Percentiles rank a stretch among this genome's conserved stretches.
Conservation (phyloP, 2,329 filamentous ascomycete genomes). For the Nemania abortiva region DNA sequence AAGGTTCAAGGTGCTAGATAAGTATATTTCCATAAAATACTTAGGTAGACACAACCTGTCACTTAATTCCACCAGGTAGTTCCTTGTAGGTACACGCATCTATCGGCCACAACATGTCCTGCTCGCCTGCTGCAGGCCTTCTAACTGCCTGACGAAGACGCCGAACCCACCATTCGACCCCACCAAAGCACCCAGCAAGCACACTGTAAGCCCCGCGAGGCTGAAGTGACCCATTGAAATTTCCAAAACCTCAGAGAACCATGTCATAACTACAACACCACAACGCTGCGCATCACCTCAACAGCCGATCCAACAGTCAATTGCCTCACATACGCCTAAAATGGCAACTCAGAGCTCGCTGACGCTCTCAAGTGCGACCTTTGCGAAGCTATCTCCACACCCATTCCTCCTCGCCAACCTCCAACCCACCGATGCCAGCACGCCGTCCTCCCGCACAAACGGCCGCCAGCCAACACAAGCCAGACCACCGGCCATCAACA, state of each 20-base stretch:
- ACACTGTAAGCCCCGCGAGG: constrained; percentile 34
- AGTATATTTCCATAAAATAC: too few species aligned
- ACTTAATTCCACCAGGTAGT: too few species aligned
- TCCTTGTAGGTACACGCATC: too few species aligned
- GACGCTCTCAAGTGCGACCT: constrained; percentile 72
- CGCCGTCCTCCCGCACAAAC: constrained; percentile 79
- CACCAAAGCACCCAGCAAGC: constrained; percentile 16
- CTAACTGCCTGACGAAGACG: too few species aligned
- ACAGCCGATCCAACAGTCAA: constrained; percentile 8
- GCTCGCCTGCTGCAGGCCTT: too few species aligned
- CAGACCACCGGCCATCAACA: constrained; percentile 81
- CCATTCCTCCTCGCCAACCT: constrained; percentile 93
- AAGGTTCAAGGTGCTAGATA: too few species aligned
- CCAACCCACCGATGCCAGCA: constrained; percentile 64
- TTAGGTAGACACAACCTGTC: too few species aligned
- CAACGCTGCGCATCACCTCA: constrained; percentile 15
- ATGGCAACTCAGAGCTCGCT: constrained; percentile 59
- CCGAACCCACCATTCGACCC: constrained; percentile 20
- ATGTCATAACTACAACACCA: constrained; percentile 22
- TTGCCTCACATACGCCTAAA: constrained; percentile 26
- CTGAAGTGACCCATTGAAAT: constrained; percentile 36
- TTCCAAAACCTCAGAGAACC: constrained; percentile 21
- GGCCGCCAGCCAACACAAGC: constrained; percentile 78
- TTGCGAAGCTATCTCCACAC: constrained; percentile 89
- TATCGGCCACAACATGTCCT: too few species aligned